phyloP scores from a whole-genome alignment of 176 grass and related monocot species.

The Phoenix roebelenii region DNA sequence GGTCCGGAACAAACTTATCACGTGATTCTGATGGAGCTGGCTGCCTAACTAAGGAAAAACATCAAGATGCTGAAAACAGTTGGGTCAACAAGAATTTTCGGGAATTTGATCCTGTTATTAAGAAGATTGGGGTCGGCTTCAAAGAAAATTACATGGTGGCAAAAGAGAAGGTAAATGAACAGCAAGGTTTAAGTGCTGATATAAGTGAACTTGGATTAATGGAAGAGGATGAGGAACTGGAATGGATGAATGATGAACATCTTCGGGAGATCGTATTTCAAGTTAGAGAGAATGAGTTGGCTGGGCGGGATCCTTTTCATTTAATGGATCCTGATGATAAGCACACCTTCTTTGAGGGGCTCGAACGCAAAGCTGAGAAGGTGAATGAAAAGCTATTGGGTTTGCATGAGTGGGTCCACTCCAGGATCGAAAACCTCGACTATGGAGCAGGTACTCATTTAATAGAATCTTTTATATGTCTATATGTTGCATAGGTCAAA shows the following conservation, averaged over 20 bases:
- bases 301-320: slow-evolving; percentile 29
- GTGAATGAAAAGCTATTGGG: slow-evolving; percentile 21
- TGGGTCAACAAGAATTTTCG: slow-evolving; percentile 19
- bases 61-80: slow-evolving; percentile 8
- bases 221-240: slow-evolving; percentile 12
- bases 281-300: slow-evolving; percentile 28
- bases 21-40: background rate
- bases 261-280: slow-evolving; percentile 31
- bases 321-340: slow-evolving; percentile 21
- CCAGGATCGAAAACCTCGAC: slow-evolving; percentile 32
- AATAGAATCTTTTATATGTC: no score
- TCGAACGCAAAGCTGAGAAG: slow-evolving; percentile 23
- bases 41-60: background rate
- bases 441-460: slow-evolving; percentile 30
- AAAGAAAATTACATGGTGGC: slow-evolving; percentile 30
- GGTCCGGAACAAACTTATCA: background rate
- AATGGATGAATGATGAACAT: slow-evolving; percentile 31
- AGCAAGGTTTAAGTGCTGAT: slow-evolving; percentile 8
- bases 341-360: slow-evolving; percentile 18
- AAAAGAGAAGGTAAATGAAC: slow-evolving; percentile 17
- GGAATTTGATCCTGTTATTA: slow-evolving; percentile 15
- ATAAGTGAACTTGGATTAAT: slow-evolving; percentile 10
- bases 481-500: no score
- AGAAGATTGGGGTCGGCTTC: slow-evolving; percentile 16
- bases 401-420: slow-evolving; percentile 23